Evolutionary conservation across 768 basidiomycete species (phyloP), one percentile per base, ranked within the genome.

Genomic region (Postia placenta): DNA sequence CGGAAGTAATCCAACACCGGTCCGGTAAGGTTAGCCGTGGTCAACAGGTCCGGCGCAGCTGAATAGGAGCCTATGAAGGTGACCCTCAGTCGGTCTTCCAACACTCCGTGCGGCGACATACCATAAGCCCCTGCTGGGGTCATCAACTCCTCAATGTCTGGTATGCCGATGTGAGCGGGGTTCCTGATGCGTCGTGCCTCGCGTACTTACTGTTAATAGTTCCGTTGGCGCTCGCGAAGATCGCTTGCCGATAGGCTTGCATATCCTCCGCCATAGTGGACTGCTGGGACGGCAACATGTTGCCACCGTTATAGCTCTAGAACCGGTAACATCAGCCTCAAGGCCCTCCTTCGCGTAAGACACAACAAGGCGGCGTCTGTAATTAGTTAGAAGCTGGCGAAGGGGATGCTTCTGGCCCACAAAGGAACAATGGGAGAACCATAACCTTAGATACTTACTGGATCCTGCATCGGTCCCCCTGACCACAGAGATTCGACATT

Each of bases 401-500:
- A n/a, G n/a, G n/a, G n/a, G n/a, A n/a, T n/a, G n/a, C n/a, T n/a
- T 37, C 25, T 15, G 26, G 20, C 14, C 9, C 40, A 15, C 35
- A 26, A 6, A 22, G 2, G 24, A 11, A 38, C 41, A 26, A 42
- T 5, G 9, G 41, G 7, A 35, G 33, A 35, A 9, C n/a, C n/a
- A n/a, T n/a, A n/a, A 40, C 30, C n/a, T 17, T 17, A 15, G 19
- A 11, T 38, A 56, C 73, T 25, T 59, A 85, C 84, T 9, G 76
- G 73, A 57, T 85, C 79, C 41, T 77, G 71, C 53, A 85, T 85
- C 6, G 84, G 81, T 3, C 86, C 86, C 17, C 86, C 86, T 17
- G 79, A 74, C 86, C 87, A 88, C 7, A 89, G 67, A 12, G 81
- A 80, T 58, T 89, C 86, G 40, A 89, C 81, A 59, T 89, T 88